phyloP scores from a whole-genome alignment of 2,329 filamentous ascomycete species.

The Plenodomus biglobosus region DNA sequence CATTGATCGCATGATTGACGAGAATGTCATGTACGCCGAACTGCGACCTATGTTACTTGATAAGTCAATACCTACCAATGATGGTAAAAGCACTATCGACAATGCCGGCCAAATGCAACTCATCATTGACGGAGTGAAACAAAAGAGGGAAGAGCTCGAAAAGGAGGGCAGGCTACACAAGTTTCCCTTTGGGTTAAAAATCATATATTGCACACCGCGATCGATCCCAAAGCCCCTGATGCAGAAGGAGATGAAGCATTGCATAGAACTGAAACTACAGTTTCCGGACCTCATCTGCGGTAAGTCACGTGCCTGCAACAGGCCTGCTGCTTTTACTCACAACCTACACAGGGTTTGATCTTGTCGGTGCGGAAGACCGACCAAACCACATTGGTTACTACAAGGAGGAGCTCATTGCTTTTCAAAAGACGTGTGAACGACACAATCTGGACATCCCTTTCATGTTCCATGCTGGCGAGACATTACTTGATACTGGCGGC shows the following conservation, averaged over 20 bases:
- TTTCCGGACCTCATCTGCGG: slow-evolving; percentile 65
- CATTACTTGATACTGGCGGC: slow-evolving; percentile 63
- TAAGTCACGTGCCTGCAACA: slow-evolving; percentile 39
- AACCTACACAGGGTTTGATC: slow-evolving; percentile 61
- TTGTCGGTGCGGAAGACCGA: slow-evolving; percentile 67
- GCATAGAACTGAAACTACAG: slow-evolving; percentile 59
- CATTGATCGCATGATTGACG: slow-evolving; percentile 62
- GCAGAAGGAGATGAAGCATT: slow-evolving; percentile 59
- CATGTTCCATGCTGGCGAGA: slow-evolving; percentile 76
- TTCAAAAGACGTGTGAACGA: slow-evolving; percentile 55
- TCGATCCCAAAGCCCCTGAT: slow-evolving; percentile 57
- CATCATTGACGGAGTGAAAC: slow-evolving; percentile 51
- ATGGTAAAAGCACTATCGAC: slow-evolving; percentile 56
- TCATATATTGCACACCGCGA: slow-evolving; percentile 71
- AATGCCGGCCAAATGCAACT: slow-evolving; percentile 61
- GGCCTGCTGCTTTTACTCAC: neutral
- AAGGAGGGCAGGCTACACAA: slow-evolving; percentile 39
- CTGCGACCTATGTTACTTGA: slow-evolving; percentile 70
- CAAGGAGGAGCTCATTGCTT: slow-evolving; percentile 61
- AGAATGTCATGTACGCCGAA: slow-evolving; percentile 72
- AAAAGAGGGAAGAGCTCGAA: slow-evolving; percentile 51
- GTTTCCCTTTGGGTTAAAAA: slow-evolving; percentile 66
- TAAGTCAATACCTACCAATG: slow-evolving; percentile 63
- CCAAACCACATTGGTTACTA: slow-evolving; percentile 61
- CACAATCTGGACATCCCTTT: slow-evolving; percentile 64